Percentiles rank a stretch among this genome's conserved stretches.
Conservation (phyloP, 768 basidiomycete genomes). For the Lyophyllum semitale region DNA sequence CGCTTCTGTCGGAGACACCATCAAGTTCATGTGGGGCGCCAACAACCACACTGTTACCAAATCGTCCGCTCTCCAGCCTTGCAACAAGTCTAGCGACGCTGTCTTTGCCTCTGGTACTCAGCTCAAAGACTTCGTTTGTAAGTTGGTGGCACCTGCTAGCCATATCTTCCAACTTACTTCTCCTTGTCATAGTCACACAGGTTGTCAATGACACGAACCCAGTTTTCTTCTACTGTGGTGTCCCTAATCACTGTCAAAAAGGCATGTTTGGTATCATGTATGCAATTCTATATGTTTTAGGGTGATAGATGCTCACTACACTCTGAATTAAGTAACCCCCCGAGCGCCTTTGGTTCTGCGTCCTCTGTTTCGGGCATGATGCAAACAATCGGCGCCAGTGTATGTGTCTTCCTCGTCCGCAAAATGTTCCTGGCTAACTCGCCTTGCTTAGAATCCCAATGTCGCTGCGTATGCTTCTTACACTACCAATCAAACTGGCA, state of each 20-base stretch:
- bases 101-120: conserved; percentile 71
- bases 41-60: conserved; percentile 85
- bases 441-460: conserved; percentile 48
- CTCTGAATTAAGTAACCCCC: conserved; percentile 48
- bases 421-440: conserved; percentile 1
- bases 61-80: conserved; percentile 62
- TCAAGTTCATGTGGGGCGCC: conserved; percentile 77
- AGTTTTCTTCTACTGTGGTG: conserved; percentile 75
- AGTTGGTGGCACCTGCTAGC: conserved; percentile 21
- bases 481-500: conserved; percentile 46
- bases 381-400: conserved; percentile 44
- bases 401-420: conserved; percentile 23
- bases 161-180: neutral
- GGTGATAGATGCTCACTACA: neutral
- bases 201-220: conserved; percentile 74
- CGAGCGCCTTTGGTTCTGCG: conserved; percentile 44
- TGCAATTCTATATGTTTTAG: conserved; percentile 9
- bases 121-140: conserved; percentile 63
- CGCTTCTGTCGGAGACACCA: conserved; percentile 75
- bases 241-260: conserved; percentile 72
- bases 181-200: conserved; percentile 54
- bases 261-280: conserved; percentile 86
- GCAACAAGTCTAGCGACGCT: conserved; percentile 67
- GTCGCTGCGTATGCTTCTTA: conserved; percentile 58
- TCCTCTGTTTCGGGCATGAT: conserved; percentile 58